Percentiles rank a stretch among this genome's conserved stretches.
These are phyloP conservation scores for Aspergillus intermedius DNA, from an alignment of 2,329 filamentous ascomycete species.

Conservation along the genomic window DNA sequence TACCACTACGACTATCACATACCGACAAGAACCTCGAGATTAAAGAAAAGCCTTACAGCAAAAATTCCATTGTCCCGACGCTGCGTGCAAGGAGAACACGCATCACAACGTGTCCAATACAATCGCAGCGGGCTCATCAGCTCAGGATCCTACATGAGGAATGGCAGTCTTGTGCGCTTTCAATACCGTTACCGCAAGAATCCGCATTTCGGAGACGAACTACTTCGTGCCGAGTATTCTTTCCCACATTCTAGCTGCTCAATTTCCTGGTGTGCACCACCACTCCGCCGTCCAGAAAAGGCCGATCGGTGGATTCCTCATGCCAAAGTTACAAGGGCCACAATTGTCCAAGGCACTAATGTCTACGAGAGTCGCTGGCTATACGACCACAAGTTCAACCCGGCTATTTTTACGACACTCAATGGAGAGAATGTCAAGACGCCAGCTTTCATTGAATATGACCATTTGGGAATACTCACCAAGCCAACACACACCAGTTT, in stretches of 20 bases:
- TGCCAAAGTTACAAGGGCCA: slow-evolving; percentile 49
- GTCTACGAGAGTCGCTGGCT: slow-evolving; percentile 47
- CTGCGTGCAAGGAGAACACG: slow-evolving; percentile 42
- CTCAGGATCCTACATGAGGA: slow-evolving; percentile 48
- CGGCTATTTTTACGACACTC: slow-evolving; percentile 42
- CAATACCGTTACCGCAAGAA: slow-evolving; percentile 51
- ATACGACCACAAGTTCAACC: slow-evolving; percentile 46
- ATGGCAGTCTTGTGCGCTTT: slow-evolving; percentile 48
- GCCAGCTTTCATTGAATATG: slow-evolving; percentile 49
- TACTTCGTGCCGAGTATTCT: slow-evolving; percentile 51
- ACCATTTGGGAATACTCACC: slow-evolving; percentile 37
- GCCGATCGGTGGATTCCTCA: slow-evolving; percentile 51
- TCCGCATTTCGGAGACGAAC: slow-evolving; percentile 48
- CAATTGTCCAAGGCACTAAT: slow-evolving; percentile 48
- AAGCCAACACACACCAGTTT: slow-evolving; percentile 41
- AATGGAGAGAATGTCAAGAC: slow-evolving; percentile 48
- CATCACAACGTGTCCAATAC: slow-evolving; percentile 45
- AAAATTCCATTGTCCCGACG: slow-evolving; percentile 41
- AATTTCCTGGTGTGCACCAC: slow-evolving; percentile 50
- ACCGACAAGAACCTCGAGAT: slow-evolving; percentile 18
- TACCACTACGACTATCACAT: slow-evolving; percentile 45
- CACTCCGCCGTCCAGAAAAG: slow-evolving; percentile 45
- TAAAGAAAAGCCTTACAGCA: slow-evolving; percentile 16
- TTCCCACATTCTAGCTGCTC: slow-evolving; percentile 49
- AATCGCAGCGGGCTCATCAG: slow-evolving; percentile 49